Conservation (phyloP, 2,329 filamentous ascomycete genomes). For the Phialophora chinensis region DNA sequence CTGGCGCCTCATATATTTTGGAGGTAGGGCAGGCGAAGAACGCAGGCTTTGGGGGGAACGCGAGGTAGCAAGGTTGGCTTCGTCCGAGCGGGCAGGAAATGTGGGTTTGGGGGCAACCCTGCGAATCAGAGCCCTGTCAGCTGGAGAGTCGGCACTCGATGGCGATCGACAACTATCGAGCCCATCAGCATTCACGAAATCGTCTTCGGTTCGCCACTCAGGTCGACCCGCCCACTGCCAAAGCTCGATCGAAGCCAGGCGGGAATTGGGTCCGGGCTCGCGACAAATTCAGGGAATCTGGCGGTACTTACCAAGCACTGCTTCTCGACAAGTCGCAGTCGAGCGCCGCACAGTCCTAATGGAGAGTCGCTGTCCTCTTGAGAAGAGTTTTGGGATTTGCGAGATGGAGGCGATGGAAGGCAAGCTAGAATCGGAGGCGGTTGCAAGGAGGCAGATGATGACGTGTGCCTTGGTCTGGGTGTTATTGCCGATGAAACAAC, state of each 20-base stretch:
- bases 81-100: slow-evolving; percentile 26
- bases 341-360: not conserved
- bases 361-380: not conserved
- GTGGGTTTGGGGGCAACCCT: slow-evolving; percentile 26
- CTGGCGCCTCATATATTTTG: slow-evolving; percentile 38
- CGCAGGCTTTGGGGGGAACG: slow-evolving; percentile 27
- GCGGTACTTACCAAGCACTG: slow-evolving; percentile 11
- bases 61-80: slow-evolving; percentile 29
- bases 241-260: slow-evolving; percentile 19
- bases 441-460: slow-evolving; percentile 23
- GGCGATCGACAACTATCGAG: slow-evolving; percentile 34
- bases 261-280: slow-evolving; percentile 29
- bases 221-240: slow-evolving; percentile 30
- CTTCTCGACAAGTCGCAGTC: not conserved
- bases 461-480: slow-evolving; percentile 27
- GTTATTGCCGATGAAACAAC: slow-evolving; percentile 22
- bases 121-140: slow-evolving; percentile 37
- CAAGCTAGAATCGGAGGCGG: slow-evolving; percentile 5
- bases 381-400: slow-evolving; percentile 2
- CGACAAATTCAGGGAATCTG: slow-evolving; percentile 11
- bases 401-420: slow-evolving; percentile 12
- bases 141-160: slow-evolving; percentile 31
- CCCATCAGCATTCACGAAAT: slow-evolving; percentile 22
- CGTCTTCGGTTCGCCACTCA: slow-evolving; percentile 29
- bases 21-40: slow-evolving; percentile 31